phyloP scores from a whole-genome alignment of 2,329 filamentous ascomycete genomes.

The Zarea fungicola region DNA sequence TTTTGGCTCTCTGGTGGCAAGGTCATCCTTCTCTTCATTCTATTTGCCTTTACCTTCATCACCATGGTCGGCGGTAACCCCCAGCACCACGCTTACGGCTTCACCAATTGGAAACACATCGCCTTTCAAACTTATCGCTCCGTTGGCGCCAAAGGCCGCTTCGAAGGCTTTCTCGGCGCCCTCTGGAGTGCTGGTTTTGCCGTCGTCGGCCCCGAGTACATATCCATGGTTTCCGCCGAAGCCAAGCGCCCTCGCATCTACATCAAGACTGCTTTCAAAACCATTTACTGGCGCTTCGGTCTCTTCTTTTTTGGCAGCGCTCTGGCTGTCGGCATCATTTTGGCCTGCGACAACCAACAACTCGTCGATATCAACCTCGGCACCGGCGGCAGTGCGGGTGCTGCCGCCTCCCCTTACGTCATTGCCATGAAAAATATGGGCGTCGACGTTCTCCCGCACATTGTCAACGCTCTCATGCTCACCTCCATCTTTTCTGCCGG shows the following conservation, averaged over 20 bases:
- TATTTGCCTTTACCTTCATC: slow-evolving; percentile 73
- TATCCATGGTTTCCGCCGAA: slow-evolving; percentile 65
- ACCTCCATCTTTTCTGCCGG: slow-evolving; percentile 42
- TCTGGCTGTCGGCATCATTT: slow-evolving; percentile 59
- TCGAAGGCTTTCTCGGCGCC: slow-evolving; percentile 64
- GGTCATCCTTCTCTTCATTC: slow-evolving; percentile 59
- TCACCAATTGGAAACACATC: slow-evolving; percentile 56
- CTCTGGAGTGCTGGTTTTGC: slow-evolving; percentile 61
- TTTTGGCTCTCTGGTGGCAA: slow-evolving; percentile 63
- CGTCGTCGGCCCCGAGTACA: slow-evolving; percentile 63
- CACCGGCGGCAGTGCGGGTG: slow-evolving; percentile 33
- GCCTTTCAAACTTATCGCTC: slow-evolving; percentile 50
- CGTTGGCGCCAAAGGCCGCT: slow-evolving; percentile 57
- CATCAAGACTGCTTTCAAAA: slow-evolving; percentile 66
- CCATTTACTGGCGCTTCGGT: slow-evolving; percentile 66
- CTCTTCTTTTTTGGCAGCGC: slow-evolving; percentile 67
- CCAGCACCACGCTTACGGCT: slow-evolving; percentile 61
- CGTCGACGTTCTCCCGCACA: slow-evolving; percentile 48
- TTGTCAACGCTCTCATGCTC: slow-evolving; percentile 50
- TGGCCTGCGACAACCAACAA: slow-evolving; percentile 58
- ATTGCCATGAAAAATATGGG: slow-evolving; percentile 55
- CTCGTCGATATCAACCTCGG: slow-evolving; percentile 46
- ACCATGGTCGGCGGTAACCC: slow-evolving; percentile 77
- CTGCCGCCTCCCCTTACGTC: slow-evolving; percentile 57
- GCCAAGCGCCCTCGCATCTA: slow-evolving; percentile 57